Evolutionary conservation across 2,329 filamentous ascomycete genomes (phyloP).

Genomic region (Grosmannia clavigera): DNA sequence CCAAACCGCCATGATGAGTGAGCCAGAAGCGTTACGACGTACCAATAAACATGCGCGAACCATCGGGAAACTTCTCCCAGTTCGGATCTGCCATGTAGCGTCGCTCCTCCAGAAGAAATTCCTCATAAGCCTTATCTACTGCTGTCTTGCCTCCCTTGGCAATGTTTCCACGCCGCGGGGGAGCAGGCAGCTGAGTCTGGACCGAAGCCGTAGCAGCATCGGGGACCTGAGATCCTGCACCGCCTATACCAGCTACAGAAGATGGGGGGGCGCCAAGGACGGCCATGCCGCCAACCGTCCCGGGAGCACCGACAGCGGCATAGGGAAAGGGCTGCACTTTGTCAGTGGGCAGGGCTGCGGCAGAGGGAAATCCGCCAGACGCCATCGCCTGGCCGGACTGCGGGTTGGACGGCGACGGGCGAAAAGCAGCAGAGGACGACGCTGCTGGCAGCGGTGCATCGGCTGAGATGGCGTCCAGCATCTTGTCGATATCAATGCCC

Average conservation of each 20-base stretch:
- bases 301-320: slow-evolving; percentile 7
- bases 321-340: not conserved
- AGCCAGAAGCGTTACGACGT: slow-evolving; percentile 19
- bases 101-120: slow-evolving; percentile 60
- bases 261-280: slow-evolving; percentile 1
- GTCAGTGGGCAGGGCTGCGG: slow-evolving; percentile 2
- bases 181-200: not conserved
- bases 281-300: not conserved
- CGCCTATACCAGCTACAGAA: not conserved
- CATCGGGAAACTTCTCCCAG: slow-evolving; percentile 70
- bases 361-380: slow-evolving; percentile 6
- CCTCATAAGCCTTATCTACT: slow-evolving; percentile 51
- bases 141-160: slow-evolving; percentile 4
- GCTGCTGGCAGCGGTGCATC: slow-evolving; percentile 11
- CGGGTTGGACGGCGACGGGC: not conserved
- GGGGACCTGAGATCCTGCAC: not conserved
- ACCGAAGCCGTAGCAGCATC: not conserved
- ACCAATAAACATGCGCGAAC: slow-evolving; percentile 74
- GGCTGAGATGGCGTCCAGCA: slow-evolving; percentile 23
- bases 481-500: slow-evolving; percentile 22
- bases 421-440: slow-evolving; percentile 4
- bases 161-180: not conserved
- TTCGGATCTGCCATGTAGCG: slow-evolving; percentile 65
- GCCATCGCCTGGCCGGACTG: not conserved
- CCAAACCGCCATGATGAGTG: too few relatives aligned